Base-by-base conservation (phyloP, 352 stramenopile genomes). In the Saprolegnia diclina region DNA sequence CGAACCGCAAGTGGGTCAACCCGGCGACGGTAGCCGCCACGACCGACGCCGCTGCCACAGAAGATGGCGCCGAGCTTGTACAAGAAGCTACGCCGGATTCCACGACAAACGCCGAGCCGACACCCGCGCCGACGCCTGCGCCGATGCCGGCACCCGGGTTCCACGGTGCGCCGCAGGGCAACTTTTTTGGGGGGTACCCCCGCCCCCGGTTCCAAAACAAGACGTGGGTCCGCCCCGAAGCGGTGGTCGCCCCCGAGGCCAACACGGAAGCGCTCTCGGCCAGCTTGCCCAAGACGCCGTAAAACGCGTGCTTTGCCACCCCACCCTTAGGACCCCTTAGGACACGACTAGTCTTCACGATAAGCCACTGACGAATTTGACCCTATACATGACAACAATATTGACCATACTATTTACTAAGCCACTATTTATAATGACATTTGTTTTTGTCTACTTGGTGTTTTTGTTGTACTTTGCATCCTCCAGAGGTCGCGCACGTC, bases 181-280 rank as follows among this genome's bases (percentile, higher is more conserved):
- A 57, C 90, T 90, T 79, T 21, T 67, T 54, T 67, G 56, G 56
- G 13, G 56, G 56, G 13, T 64, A 52, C 40, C 62, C 62, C 61
- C 82, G 86, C 1, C 86, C 86, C 18, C 80, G 82, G 16, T 94
- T 94, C 73, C 86, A 94, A 72, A 94, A 94, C 79, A 91, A 91
- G 77, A 92, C 84, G 9, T 94, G 86, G 86, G 84, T 94, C 50
- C 81, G 86, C 67, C 82, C 77, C 26, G 86, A 94, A 18, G 77
- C 74, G 0, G 83, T 91, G 67, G 48, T 71, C 5, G 13, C 21
- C 29, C 24, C 21, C 32, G 16, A 53, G 10, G 19, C 32, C 19
- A 46, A 26, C 42, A 84, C 92, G 42, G 81, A 89, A 64, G 82
- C 90, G 55, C 72, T 94, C 16, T 87, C 79, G 52, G 80, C 81